These are phyloP conservation scores for Prillingera fragicola DNA, from an alignment of 1,284 basidiomycete species.

Conservation along the genomic window DNA sequence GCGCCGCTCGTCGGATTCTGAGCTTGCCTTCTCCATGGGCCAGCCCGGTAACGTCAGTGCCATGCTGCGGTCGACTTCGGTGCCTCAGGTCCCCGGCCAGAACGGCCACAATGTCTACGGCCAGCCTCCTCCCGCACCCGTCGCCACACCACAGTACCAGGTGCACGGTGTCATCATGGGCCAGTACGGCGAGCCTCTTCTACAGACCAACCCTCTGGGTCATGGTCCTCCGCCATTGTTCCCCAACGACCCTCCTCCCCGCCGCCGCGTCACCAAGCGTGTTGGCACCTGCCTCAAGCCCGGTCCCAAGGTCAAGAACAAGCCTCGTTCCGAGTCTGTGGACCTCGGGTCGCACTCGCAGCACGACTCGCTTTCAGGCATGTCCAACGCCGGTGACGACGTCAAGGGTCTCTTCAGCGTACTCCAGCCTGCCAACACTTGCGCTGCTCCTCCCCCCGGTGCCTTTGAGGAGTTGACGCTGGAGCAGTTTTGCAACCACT, in stretches of 20 bases:
- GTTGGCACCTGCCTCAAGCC: conserved; percentile 27
- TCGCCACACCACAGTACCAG: not conserved
- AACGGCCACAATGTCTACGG: conserved; percentile 2
- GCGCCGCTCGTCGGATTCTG: conserved; percentile 17
- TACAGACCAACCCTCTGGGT: not conserved
- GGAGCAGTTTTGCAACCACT: no score
- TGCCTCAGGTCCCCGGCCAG: conserved; percentile 11
- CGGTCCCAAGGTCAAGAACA: conserved; percentile 23
- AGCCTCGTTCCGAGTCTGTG: no score
- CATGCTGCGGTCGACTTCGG: conserved; percentile 20
- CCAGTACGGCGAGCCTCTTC: not conserved
- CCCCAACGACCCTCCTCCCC: conserved; percentile 6
- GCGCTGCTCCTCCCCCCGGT: no score
- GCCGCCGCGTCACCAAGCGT: conserved; percentile 15
- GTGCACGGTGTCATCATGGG: no score
- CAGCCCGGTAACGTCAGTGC: conserved; percentile 9
- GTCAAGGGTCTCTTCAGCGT: no score
- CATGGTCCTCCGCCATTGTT: not conserved
- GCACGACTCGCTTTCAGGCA: no score
- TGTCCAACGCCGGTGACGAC: no score
- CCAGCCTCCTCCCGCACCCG: not conserved
- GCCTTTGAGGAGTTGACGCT: no score
- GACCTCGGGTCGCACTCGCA: no score
- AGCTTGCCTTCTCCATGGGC: conserved; percentile 15
- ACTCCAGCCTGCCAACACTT: no score